phyloP scores from a whole-genome alignment of 129 eudicot genomes.

The Centaurea solstitialis region DNA sequence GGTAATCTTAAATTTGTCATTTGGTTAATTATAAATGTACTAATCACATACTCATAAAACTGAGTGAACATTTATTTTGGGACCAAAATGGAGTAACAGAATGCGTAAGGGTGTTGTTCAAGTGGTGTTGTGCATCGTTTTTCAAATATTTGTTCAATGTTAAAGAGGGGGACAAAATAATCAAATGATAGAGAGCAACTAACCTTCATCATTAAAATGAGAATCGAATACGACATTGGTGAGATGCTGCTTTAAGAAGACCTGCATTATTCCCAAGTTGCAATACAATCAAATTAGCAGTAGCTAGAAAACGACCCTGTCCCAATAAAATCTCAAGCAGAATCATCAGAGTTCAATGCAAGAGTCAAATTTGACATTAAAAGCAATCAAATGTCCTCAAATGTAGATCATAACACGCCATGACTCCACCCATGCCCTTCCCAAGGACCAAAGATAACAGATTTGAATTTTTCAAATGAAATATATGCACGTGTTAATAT shows the following conservation, averaged over 20 bases:
- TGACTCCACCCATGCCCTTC: not conserved
- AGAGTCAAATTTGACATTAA: not conserved
- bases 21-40: not conserved
- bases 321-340: not conserved
- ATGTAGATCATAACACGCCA: not conserved
- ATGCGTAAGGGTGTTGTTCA: not conserved
- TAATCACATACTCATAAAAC: not conserved
- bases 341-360: not conserved
- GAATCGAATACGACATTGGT: constrained; percentile 75
- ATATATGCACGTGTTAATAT: not conserved
- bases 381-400: not conserved
- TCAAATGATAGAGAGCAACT: constrained; percentile 2
- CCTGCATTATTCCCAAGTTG: constrained; percentile 49
- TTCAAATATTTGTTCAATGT: not conserved
- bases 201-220: constrained; percentile 66
- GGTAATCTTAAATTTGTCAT: not conserved
- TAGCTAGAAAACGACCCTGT: not conserved
- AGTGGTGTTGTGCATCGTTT: not conserved
- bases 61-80: not conserved
- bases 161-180: not conserved
- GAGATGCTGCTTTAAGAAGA: constrained; percentile 90
- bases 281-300: not conserved
- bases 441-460: not conserved
- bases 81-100: not conserved
- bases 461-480: not conserved